Percentiles rank a stretch among this genome's conserved stretches.
phyloP scores from a whole-genome alignment of 495 filamentous ascomycete genomes.

The Corynascus novoguineensis region DNA sequence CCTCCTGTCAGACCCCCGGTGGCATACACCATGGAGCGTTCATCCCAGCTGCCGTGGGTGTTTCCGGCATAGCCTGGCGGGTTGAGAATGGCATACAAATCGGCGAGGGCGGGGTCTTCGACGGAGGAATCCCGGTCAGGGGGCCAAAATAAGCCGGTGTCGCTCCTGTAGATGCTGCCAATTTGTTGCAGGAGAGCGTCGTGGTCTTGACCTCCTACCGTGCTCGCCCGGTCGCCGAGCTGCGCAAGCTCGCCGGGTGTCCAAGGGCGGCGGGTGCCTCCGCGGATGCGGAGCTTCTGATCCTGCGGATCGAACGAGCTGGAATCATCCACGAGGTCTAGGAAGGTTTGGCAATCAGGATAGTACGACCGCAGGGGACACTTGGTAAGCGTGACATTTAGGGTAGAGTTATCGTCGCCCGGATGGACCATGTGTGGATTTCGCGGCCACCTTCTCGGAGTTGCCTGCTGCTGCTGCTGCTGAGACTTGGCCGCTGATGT shows the following conservation, averaged over 20 bases:
- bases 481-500: constrained; percentile 8
- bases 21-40: constrained; percentile 56
- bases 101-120: constrained; percentile 29
- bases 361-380: constrained; percentile 58
- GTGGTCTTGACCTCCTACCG: background rate
- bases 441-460: background rate
- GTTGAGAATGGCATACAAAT: constrained; percentile 53
- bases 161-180: constrained; percentile 40
- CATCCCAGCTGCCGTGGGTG: constrained; percentile 52
- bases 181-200: constrained; percentile 30
- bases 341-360: constrained; percentile 50
- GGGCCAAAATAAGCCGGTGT: constrained; percentile 56
- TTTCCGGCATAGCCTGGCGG: constrained; percentile 45
- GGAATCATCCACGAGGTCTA: constrained; percentile 63
- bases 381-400: constrained; percentile 51
- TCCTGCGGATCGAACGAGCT: constrained; percentile 29
- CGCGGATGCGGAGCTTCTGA: constrained; percentile 30
- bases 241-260: constrained; percentile 46
- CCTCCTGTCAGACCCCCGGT: constrained; percentile 38
- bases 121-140: constrained; percentile 39
- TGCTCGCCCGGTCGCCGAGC: background rate
- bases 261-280: constrained; percentile 40
- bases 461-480: background rate
- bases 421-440: constrained; percentile 28
- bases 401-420: constrained; percentile 36